Conservation (phyloP, 2,329 filamentous ascomycete species). For the Colletotrichum sp. region DNA sequence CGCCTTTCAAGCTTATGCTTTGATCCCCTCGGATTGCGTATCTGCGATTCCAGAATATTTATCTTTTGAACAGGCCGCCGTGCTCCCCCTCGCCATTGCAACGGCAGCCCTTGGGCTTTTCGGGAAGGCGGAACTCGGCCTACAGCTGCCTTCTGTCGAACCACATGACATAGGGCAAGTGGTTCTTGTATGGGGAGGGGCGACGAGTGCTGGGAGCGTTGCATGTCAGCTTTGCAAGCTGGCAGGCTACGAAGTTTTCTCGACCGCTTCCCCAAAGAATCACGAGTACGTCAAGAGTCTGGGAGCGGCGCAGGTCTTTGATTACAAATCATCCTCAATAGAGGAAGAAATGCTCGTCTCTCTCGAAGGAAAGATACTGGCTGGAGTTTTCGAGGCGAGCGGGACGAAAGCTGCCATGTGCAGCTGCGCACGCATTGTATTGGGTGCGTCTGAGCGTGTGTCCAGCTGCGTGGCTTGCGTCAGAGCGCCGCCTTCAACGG, state of each 20-base stretch:
- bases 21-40: background rate
- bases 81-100: background rate
- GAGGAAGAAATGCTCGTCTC: background rate
- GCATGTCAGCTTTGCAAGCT: background rate
- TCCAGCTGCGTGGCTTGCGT: background rate
- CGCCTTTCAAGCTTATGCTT: background rate
- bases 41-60: background rate
- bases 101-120: background rate
- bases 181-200: background rate
- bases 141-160: background rate
- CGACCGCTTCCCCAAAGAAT: background rate
- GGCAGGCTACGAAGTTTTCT: background rate
- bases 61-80: background rate
- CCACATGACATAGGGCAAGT: background rate
- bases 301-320: background rate
- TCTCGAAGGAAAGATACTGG: background rate
- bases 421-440: background rate
- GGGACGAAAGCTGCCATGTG: background rate
- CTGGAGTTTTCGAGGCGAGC: background rate
- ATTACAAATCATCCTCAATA: background rate
- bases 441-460: background rate
- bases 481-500: background rate
- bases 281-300: background rate
- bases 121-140: background rate
- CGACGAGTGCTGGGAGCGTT: background rate